Conservation (phyloP, 768 basidiomycete genomes). For the Mycena filopes region DNA sequence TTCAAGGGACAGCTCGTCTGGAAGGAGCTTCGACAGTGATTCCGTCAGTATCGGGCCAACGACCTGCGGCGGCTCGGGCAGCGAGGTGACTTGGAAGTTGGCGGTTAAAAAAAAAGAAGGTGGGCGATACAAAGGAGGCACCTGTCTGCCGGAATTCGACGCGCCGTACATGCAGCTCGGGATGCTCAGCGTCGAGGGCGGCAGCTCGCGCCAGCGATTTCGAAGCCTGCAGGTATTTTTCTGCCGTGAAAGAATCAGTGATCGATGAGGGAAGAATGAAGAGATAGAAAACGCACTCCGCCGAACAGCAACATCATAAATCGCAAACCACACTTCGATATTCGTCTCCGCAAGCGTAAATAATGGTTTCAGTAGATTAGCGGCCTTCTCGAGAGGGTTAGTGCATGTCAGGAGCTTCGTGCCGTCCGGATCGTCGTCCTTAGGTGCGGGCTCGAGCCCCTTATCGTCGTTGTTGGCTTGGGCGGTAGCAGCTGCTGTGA, state of each 20-base stretch:
- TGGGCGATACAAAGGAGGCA: constrained; percentile 41
- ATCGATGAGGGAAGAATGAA: background rate
- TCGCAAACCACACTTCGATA: constrained; percentile 77
- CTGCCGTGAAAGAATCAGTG: constrained; percentile 51
- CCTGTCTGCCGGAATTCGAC: constrained; percentile 70
- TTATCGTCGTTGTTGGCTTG: constrained; percentile 68
- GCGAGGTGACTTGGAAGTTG: constrained; percentile 51
- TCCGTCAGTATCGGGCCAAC: constrained; percentile 63
- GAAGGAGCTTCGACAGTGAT: constrained; percentile 61
- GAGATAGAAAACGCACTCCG: constrained; percentile 65
- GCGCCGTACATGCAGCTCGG: constrained; percentile 78
- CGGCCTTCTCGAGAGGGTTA: constrained; percentile 80
- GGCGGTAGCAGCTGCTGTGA: constrained; percentile 45
- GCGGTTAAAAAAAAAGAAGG: constrained; percentile 10
- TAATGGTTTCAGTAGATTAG: constrained; percentile 75
- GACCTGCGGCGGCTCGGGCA: constrained; percentile 55
- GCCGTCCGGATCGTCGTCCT: constrained; percentile 90
- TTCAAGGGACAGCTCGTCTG: constrained; percentile 67
- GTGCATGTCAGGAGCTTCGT: constrained; percentile 68
- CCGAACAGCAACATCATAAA: constrained; percentile 86
- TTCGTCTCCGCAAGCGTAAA: constrained; percentile 59
- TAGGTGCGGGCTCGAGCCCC: constrained; percentile 68
- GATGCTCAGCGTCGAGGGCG: constrained; percentile 61
- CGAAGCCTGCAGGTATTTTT: constrained; percentile 83
- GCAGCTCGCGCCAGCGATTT: constrained; percentile 71